Evolutionary conservation across 2,329 filamentous ascomycete species (phyloP).

Genomic region (Colletotrichum noveboracense): DNA sequence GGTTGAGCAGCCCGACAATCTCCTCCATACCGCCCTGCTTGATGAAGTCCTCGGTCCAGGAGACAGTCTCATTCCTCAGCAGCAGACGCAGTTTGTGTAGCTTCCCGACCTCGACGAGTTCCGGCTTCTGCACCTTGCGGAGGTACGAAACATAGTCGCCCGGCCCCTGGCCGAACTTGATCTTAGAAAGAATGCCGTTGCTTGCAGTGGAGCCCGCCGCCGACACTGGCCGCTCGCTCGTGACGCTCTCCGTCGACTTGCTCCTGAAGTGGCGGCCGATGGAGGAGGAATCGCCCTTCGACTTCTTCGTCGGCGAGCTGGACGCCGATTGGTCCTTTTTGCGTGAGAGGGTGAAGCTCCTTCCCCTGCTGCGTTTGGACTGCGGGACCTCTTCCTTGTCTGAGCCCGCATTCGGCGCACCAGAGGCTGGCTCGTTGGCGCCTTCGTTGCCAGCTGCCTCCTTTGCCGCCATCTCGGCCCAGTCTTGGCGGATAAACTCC

Average conservation of each 20-base stretch:
- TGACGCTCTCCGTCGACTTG: conserved; percentile 75
- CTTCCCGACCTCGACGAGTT: conserved; percentile 90
- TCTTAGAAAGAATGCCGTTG: conserved; percentile 67
- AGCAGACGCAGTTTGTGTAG: conserved; percentile 90
- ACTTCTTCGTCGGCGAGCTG: conserved; percentile 75
- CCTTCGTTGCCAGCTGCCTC: conserved; percentile 49
- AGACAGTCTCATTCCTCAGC: conserved; percentile 91
- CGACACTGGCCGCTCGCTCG: conserved; percentile 60
- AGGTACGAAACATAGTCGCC: conserved; percentile 88
- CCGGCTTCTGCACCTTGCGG: conserved; percentile 79
- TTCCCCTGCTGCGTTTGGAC: conserved; percentile 68
- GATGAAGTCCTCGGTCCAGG: conserved; percentile 94
- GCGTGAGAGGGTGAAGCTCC: conserved; percentile 80
- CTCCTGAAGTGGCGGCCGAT: conserved; percentile 69
- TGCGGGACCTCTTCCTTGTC: conserved; percentile 49
- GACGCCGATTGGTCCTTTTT: conserved; percentile 61
- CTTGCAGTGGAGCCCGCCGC: conserved; percentile 59
- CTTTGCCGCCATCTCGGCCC: conserved; percentile 67
- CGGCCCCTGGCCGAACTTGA: conserved; percentile 76
- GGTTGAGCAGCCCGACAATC: conserved; percentile 82
- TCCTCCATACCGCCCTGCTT: conserved; percentile 90
- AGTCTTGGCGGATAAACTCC: conserved; percentile 92
- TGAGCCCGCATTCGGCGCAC: conserved; percentile 35
- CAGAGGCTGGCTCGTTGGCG: conserved; percentile 37
- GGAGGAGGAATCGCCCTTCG: conserved; percentile 65